These are phyloP conservation scores for Suillus placidus DNA, from an alignment of 768 basidiomycete genomes.

Conservation along the genomic window DNA sequence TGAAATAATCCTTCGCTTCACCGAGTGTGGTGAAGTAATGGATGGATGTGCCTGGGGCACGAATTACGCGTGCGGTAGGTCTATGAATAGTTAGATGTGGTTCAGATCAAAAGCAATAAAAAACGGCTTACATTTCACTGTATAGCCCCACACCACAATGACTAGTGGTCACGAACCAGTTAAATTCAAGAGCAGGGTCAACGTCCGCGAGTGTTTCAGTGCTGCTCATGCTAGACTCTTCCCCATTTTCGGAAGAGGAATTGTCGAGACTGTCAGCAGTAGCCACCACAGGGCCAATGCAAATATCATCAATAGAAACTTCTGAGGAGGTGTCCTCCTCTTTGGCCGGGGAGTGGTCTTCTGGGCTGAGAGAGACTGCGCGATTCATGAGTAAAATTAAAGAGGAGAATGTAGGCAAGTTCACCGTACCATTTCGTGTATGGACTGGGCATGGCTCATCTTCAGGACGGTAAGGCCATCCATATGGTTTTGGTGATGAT, in stretches of 20 bases:
- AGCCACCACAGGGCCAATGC: not conserved
- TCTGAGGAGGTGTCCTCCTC: not conserved
- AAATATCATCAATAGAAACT: not conserved
- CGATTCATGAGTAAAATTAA: not conserved
- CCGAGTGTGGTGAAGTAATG: not conserved
- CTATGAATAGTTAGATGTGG: not conserved
- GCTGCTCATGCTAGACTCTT: not conserved
- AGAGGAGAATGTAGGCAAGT: not conserved
- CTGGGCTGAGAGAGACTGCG: not conserved
- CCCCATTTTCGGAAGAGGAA: not conserved
- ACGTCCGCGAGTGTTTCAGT: not conserved
- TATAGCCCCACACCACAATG: not conserved
- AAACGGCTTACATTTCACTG: not conserved
- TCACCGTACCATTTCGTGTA: not conserved
- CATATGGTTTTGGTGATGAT: not conserved
- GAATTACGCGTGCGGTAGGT: not conserved
- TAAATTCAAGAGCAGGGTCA: not conserved
- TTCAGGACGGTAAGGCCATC: not conserved
- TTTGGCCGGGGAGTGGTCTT: accelerated
- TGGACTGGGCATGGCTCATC: not conserved
- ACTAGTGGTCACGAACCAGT: not conserved
- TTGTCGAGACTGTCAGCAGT: not conserved
- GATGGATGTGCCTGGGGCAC: not conserved
- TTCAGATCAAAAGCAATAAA: not conserved
- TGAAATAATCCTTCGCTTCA: not conserved